A percentile compares a stretch with the other conserved stretches of the same genome.
Evolutionary conservation across 176 grass and related monocot species (phyloP).

Genomic region (Musa itinerans): DNA sequence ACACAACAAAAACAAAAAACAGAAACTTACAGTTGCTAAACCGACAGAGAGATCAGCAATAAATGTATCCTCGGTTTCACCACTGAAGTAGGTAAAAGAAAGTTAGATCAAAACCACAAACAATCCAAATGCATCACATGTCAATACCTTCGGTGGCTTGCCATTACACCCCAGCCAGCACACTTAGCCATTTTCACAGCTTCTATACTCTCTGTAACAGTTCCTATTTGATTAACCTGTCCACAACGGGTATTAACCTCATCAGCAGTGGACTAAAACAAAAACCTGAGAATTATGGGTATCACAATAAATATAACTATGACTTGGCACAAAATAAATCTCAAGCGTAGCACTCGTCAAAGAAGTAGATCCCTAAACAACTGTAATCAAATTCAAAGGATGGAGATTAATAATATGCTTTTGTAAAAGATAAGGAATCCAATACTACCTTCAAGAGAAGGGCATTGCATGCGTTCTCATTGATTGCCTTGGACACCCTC

Average conservation of each 20-base stretch:
- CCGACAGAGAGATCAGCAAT: constrained; percentile 89
- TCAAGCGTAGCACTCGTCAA: too few species aligned
- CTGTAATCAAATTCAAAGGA: neutral
- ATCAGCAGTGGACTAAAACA: neutral
- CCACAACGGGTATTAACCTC: neutral
- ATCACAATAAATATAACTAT: too few species aligned
- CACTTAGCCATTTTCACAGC: constrained; percentile 86
- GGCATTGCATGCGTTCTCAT: constrained; percentile 78
- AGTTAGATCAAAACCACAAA: neutral
- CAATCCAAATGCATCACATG: neutral
- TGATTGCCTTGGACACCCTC: constrained; percentile 92
- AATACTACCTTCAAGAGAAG: constrained; percentile 79
- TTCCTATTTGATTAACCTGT: constrained; percentile 95
- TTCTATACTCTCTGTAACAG: constrained; percentile 90
- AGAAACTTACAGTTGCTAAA: constrained; percentile 50
- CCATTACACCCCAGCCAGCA: constrained; percentile 89
- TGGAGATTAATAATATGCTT: neutral
- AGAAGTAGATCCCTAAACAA: too few species aligned
- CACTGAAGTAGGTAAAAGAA: constrained; percentile 35
- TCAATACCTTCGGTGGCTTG: constrained; percentile 77
- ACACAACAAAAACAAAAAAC: neutral
- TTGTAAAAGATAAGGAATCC: neutral
- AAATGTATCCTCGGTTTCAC: constrained; percentile 98
- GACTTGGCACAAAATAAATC: too few species aligned
- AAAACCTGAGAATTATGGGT: too few species aligned